A percentile compares a stretch with the other conserved stretches of the same genome.
These are phyloP conservation scores for Fraxinus floribunda DNA, from an alignment of 305 asterid genomes.

Conservation along the genomic window DNA sequence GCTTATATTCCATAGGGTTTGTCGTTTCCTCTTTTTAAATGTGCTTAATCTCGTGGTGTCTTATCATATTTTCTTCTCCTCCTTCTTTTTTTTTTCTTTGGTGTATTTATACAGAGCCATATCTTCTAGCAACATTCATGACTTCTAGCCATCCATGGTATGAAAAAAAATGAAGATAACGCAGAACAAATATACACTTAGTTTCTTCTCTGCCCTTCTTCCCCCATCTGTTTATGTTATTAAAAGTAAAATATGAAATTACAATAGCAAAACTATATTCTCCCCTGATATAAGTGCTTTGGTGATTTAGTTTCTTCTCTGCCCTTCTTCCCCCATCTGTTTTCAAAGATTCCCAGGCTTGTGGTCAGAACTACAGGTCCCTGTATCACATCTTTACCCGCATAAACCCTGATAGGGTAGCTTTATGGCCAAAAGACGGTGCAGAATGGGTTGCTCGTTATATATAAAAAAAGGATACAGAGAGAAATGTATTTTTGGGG, in stretches of 20 bases:
- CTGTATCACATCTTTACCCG: too few relatives aligned
- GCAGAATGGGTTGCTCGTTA: neutral
- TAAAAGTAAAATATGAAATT: neutral
- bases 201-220: neutral
- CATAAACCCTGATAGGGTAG: too few relatives aligned
- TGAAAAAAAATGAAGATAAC: too few relatives aligned
- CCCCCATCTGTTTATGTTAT: neutral
- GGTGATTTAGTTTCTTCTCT: too few relatives aligned
- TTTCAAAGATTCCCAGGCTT: too few relatives aligned
- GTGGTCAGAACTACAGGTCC: too few relatives aligned
- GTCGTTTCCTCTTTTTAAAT: neutral
- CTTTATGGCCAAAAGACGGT: too few relatives aligned
- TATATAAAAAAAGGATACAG: neutral
- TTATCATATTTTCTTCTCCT: too few relatives aligned
- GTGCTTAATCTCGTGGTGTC: neutral
- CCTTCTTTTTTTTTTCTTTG: neutral
- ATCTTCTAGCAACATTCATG: neutral
- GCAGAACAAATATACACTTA: too few relatives aligned
- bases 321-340: too few relatives aligned
- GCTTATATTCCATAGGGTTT: neutral
- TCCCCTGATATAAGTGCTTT: neutral
- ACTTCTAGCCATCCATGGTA: neutral
- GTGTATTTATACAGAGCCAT: neutral
- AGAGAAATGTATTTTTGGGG: neutral
- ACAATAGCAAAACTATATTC: neutral